These are phyloP conservation scores for Xylariaceae sp. DNA, from an alignment of 2,329 filamentous ascomycete species.

Conservation along the genomic window DNA sequence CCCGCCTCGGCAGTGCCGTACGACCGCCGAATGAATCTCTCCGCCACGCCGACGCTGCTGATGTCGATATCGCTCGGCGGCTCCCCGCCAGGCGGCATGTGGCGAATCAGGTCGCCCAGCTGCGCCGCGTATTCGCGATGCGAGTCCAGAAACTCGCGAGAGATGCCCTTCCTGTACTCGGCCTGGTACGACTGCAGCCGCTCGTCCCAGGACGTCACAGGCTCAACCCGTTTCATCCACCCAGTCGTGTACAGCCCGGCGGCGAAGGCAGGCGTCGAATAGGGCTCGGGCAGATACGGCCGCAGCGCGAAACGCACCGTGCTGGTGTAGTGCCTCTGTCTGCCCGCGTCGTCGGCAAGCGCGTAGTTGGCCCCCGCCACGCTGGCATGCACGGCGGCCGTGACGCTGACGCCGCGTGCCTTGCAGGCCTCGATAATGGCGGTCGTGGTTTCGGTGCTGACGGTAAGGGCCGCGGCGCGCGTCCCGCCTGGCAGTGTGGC, in stretches of 20 bases:
- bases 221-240: constrained; percentile 8
- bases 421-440: constrained; percentile 12
- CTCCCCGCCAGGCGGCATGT: constrained; percentile 8
- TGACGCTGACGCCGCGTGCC: constrained; percentile 16
- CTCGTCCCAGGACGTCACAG: constrained; percentile 6
- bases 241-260: constrained; percentile 11
- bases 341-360: constrained; percentile 7
- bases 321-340: constrained; percentile 21
- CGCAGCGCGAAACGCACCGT: constrained; percentile 22
- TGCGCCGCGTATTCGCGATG: constrained; percentile 21
- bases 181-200: constrained; percentile 9
- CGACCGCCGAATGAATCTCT: constrained; percentile 17
- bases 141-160: constrained; percentile 14
- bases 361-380: constrained; percentile 23
- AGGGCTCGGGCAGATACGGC: constrained; percentile 19
- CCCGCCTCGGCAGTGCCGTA: constrained; percentile 15
- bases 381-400: constrained; percentile 24
- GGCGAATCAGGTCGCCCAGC: constrained; percentile 15
- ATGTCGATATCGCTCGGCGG: constrained; percentile 24
- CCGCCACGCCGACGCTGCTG: constrained; percentile 19
- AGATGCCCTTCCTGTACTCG: constrained; percentile 16
- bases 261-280: constrained; percentile 19
- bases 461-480: constrained; percentile 5
- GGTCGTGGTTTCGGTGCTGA: constrained; percentile 13
- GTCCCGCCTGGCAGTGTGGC: constrained; percentile 14